Evolutionary conservation across 1,139 yeast species (phyloP).

Genomic region (Pichia sp.): DNA sequence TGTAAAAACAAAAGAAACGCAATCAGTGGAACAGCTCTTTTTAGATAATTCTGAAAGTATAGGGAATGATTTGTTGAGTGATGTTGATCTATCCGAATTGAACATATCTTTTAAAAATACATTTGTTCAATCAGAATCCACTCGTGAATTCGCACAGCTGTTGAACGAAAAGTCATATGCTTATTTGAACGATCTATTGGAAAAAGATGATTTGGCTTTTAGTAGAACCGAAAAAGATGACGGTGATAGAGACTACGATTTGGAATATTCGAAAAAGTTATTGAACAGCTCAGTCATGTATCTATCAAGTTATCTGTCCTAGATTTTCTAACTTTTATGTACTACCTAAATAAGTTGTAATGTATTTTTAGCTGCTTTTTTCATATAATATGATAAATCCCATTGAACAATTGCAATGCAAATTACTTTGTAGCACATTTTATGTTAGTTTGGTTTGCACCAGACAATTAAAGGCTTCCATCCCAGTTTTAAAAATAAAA

Average conservation of each 20-base stretch:
- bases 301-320: slow-evolving; percentile 1
- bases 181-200: slow-evolving; percentile 20
- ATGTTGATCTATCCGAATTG: neutral
- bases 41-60: neutral
- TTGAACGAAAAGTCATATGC: slow-evolving; percentile 23
- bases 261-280: slow-evolving; percentile 15
- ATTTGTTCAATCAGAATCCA: slow-evolving; percentile 1
- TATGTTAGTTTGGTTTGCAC: too few species aligned
- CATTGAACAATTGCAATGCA: too few species aligned
- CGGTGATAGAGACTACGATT: slow-evolving; percentile 17
- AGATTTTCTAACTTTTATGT: neutral
- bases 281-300: slow-evolving; percentile 22
- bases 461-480: too few species aligned
- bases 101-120: neutral
- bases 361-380: too few species aligned
- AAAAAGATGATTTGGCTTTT: slow-evolving; percentile 10
- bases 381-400: too few species aligned
- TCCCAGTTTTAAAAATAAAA: too few species aligned
- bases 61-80: neutral
- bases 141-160: slow-evolving; percentile 5
- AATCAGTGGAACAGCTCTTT: neutral
- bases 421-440: too few species aligned
- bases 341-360: neutral
- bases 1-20: neutral
- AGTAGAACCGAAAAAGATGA: slow-evolving; percentile 1